phyloP scores from a whole-genome alignment of 2,329 filamentous ascomycete genomes.

The Dothistroma septosporum region DNA sequence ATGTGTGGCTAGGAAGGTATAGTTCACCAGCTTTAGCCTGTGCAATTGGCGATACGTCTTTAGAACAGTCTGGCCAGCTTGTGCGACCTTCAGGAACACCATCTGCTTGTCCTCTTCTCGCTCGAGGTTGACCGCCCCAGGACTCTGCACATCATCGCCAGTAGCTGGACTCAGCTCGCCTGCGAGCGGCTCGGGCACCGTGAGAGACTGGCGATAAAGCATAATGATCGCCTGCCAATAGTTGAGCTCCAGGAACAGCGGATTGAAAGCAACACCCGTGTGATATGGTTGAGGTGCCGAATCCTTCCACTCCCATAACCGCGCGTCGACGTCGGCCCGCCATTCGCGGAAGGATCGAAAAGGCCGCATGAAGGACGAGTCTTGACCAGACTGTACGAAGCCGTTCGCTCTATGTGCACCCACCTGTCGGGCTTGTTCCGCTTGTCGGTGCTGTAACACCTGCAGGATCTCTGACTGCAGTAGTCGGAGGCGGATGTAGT shows the following conservation, averaged over 20 bases:
- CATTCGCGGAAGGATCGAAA: slow-evolving; percentile 85
- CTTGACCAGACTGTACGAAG: slow-evolving; percentile 72
- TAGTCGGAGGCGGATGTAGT: slow-evolving; percentile 84
- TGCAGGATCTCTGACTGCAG: slow-evolving; percentile 94
- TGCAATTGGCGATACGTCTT: slow-evolving; percentile 88
- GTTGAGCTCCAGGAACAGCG: slow-evolving; percentile 87
- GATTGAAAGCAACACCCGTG: slow-evolving; percentile 83
- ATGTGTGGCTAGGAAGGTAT: slow-evolving; percentile 92
- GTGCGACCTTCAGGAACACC: slow-evolving; percentile 90
- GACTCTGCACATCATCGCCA: slow-evolving; percentile 55
- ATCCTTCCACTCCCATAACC: slow-evolving; percentile 81
- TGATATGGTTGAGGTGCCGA: slow-evolving; percentile 71
- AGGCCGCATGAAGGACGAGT: slow-evolving; percentile 77
- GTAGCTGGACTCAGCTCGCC: slow-evolving; percentile 62
- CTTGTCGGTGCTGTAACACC: slow-evolving; percentile 87
- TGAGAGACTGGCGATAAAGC: slow-evolving; percentile 79
- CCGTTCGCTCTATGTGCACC: slow-evolving; percentile 63
- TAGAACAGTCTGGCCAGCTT: slow-evolving; percentile 88
- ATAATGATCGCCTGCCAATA: slow-evolving; percentile 98
- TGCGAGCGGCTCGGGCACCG: slow-evolving; percentile 78
- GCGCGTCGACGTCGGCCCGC: slow-evolving; percentile 79
- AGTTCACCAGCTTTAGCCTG: slow-evolving; percentile 83
- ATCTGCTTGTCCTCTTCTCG: slow-evolving; percentile 78
- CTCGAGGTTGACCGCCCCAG: slow-evolving; percentile 54
- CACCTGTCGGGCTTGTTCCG: slow-evolving; percentile 67